Percentiles rank a stretch among this genome's conserved stretches.
These are phyloP conservation scores for Spathaspora arborariae DNA, from an alignment of 805 yeast genomes.

Conservation along the genomic window DNA sequence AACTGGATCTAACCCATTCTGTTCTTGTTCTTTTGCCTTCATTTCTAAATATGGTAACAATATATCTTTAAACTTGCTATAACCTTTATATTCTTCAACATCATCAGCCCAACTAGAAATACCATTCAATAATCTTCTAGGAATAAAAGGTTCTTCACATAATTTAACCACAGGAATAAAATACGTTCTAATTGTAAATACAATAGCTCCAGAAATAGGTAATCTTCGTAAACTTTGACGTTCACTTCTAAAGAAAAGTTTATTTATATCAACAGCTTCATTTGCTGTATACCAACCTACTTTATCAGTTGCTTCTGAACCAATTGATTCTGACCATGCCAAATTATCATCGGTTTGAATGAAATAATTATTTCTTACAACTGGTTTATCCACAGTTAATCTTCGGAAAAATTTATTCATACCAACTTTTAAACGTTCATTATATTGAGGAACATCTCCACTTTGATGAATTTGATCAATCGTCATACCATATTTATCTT, in stretches of 20 bases:
- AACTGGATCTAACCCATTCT: conserved; percentile 35
- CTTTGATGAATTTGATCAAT: conserved; percentile 56
- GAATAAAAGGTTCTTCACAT: conserved; percentile 57
- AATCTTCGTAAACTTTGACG: conserved; percentile 60
- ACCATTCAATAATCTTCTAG: conserved; percentile 57
- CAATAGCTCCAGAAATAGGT: conserved; percentile 54
- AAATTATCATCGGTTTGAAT: conserved; percentile 59
- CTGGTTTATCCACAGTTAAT: conserved; percentile 55
- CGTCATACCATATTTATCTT: conserved; percentile 55
- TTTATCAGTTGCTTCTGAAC: conserved; percentile 44
- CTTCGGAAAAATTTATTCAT: conserved; percentile 66
- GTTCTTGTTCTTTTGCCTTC: conserved; percentile 47
- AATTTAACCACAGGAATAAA: conserved; percentile 53
- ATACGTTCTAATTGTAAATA: conserved; percentile 63
- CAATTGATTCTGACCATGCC: conserved; percentile 65
- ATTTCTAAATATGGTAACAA: conserved; percentile 52
- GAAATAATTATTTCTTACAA: conserved; percentile 65
- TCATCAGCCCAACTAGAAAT: conserved; percentile 57
- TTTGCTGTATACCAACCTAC: conserved; percentile 67
- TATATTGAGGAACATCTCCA: conserved; percentile 67
- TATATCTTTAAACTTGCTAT: conserved; percentile 47
- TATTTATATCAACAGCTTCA: conserved; percentile 42
- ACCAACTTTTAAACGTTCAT: conserved; percentile 52
- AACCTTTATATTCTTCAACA: conserved; percentile 61
- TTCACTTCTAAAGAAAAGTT: conserved; percentile 58